These are phyloP conservation scores for Gnomoniopsis smithogilvyi DNA, from an alignment of 2,329 filamentous ascomycete genomes.

Conservation along the genomic window DNA sequence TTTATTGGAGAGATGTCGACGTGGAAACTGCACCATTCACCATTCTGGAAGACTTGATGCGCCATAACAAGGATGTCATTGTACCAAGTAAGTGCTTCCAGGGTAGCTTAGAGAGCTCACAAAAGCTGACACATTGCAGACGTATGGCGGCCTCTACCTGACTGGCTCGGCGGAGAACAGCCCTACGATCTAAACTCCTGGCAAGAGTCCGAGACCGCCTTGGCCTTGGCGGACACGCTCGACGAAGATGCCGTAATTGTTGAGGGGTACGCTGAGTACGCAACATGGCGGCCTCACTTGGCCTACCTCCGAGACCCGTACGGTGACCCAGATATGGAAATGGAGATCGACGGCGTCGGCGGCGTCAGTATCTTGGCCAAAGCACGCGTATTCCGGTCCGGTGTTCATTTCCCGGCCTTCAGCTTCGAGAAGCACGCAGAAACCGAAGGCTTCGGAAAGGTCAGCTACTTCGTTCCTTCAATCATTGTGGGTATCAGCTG, in stretches of 20 bases:
- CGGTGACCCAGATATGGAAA: slow-evolving; percentile 97
- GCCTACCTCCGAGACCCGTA: slow-evolving; percentile 96
- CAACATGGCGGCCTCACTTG: slow-evolving; percentile 95
- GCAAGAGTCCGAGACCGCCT: slow-evolving; percentile 97
- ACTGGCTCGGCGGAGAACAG: slow-evolving; percentile 98
- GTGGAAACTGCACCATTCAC: slow-evolving; percentile 97
- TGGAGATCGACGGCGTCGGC: slow-evolving; percentile 98
- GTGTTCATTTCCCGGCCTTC: slow-evolving; percentile 96
- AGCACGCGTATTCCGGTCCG: slow-evolving; percentile 89
- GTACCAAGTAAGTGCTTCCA: slow-evolving; percentile 78
- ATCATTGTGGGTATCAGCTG: background rate
- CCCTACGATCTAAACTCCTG: slow-evolving; percentile 98
- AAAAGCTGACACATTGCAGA: slow-evolving; percentile 48
- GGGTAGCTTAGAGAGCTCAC: background rate
- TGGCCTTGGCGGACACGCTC: slow-evolving; percentile 88
- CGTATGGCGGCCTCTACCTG: slow-evolving; percentile 96
- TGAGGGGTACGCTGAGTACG: slow-evolving; percentile 97
- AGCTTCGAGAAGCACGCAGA: slow-evolving; percentile 98
- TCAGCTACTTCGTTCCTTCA: slow-evolving; percentile 36
- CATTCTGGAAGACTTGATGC: slow-evolving; percentile 96
- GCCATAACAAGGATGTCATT: slow-evolving; percentile 97
- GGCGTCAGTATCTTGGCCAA: slow-evolving; percentile 97
- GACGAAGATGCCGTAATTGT: slow-evolving; percentile 99
- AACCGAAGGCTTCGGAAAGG: slow-evolving; percentile 98
- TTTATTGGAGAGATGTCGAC: slow-evolving; percentile 98